These are phyloP conservation scores for Saposhnikovia divaricata DNA, from an alignment of 129 eudicot genomes.

Conservation along the genomic window DNA sequence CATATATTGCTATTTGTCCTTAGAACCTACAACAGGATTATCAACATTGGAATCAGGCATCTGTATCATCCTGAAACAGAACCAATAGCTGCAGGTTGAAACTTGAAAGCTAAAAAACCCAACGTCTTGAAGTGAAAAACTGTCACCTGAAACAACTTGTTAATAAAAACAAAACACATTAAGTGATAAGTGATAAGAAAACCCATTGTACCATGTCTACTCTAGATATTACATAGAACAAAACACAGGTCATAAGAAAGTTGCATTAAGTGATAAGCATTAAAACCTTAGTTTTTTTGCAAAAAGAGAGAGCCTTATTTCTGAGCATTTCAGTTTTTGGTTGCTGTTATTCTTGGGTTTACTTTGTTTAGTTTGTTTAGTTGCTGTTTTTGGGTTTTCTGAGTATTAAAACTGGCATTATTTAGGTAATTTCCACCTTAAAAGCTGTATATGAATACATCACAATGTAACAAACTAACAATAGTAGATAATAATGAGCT, in stretches of 20 bases:
- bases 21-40: neutral
- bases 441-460: neutral
- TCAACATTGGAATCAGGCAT: neutral
- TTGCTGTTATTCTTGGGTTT: neutral
- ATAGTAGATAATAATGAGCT: no score
- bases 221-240: neutral
- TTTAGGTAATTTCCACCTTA: neutral
- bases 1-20: neutral
- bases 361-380: no score
- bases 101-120: neutral
- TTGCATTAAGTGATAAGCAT: neutral
- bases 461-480: no score
- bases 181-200: no score
- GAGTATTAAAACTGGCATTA: neutral
- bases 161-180: neutral
- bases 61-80: neutral
- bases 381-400: no score
- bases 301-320: neutral
- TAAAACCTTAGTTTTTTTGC: neutral
- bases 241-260: neutral
- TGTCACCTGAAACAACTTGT: neutral
- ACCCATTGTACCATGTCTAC: neutral
- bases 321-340: neutral
- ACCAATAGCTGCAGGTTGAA: neutral
- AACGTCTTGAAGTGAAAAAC: neutral